Conservation (phyloP, 1,284 basidiomycete genomes). For the Lentinula novae-zelandiae region DNA sequence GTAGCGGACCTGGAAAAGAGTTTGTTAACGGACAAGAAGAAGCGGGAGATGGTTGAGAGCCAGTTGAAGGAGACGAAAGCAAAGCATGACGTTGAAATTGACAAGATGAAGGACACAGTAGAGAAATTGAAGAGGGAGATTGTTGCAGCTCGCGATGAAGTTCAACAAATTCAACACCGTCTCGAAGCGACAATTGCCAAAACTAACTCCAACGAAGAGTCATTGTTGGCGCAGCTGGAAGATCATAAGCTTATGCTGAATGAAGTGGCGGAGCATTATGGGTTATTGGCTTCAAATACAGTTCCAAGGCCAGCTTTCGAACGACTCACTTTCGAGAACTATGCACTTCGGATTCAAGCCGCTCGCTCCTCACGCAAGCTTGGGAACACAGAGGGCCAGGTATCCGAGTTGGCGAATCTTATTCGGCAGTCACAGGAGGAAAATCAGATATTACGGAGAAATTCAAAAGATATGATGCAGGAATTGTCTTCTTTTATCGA, state of each 20-base stretch:
- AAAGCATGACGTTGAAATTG: constrained; percentile 34
- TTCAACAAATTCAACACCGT: constrained; percentile 28
- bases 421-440: constrained; percentile 55
- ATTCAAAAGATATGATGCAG: constrained; percentile 39
- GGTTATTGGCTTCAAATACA: constrained; percentile 47
- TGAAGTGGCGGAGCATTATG: constrained; percentile 56
- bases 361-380: constrained; percentile 34
- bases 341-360: neutral
- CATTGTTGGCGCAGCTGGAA: constrained; percentile 46
- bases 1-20: constrained; percentile 56
- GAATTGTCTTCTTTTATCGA: constrained; percentile 35
- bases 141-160: constrained; percentile 29
- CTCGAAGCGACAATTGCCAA: constrained; percentile 27
- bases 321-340: constrained; percentile 42
- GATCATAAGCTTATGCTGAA: constrained; percentile 40
- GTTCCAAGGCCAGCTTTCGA: constrained; percentile 38
- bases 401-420: constrained; percentile 58
- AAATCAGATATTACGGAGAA: constrained; percentile 39
- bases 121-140: constrained; percentile 34
- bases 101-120: constrained; percentile 39
- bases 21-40: constrained; percentile 45
- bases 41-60: constrained; percentile 41
- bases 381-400: constrained; percentile 64
- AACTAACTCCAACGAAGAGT: constrained; percentile 35
- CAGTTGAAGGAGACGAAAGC: constrained; percentile 37